Evolutionary conservation across 352 stramenopile species (phyloP).

Genomic region (Thalassiosira livingstoniorum): DNA sequence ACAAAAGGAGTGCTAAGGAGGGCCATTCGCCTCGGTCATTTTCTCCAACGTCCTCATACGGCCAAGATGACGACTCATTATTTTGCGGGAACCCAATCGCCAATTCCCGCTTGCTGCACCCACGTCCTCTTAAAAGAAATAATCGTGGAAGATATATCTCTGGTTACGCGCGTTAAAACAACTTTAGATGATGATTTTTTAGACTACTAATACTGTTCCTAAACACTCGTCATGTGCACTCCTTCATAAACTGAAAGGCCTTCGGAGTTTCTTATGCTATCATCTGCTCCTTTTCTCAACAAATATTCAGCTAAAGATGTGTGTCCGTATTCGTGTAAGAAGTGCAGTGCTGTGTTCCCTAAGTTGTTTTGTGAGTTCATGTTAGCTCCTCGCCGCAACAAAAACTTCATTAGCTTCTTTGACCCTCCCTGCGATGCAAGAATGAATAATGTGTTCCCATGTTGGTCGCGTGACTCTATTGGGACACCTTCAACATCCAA

Average conservation of each 20-base stretch:
- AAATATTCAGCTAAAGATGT: conserved; percentile 92
- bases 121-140: no score
- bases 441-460: conserved; percentile 95
- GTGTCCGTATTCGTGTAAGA: conserved; percentile 94
- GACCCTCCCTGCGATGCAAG: conserved; percentile 94
- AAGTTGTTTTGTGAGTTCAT: conserved; percentile 95
- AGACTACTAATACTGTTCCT: no score
- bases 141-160: no score
- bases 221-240: no score
- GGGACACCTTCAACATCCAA: conserved; percentile 90
- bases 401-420: conserved; percentile 94
- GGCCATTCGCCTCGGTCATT: no score
- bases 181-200: no score
- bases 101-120: no score
- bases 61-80: no score
- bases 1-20: no score
- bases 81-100: no score
- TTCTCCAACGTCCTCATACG: no score
- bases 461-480: conserved; percentile 91
- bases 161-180: no score
- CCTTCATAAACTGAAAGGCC: conserved; percentile 96
- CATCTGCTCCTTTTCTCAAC: conserved; percentile 92
- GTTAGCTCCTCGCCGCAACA: conserved; percentile 91
- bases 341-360: conserved; percentile 96
- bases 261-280: conserved; percentile 91